A percentile compares a stretch with the other conserved stretches of the same genome.
Conservation (phyloP, 805 yeast genomes). For the Suhomyces emberorum region DNA sequence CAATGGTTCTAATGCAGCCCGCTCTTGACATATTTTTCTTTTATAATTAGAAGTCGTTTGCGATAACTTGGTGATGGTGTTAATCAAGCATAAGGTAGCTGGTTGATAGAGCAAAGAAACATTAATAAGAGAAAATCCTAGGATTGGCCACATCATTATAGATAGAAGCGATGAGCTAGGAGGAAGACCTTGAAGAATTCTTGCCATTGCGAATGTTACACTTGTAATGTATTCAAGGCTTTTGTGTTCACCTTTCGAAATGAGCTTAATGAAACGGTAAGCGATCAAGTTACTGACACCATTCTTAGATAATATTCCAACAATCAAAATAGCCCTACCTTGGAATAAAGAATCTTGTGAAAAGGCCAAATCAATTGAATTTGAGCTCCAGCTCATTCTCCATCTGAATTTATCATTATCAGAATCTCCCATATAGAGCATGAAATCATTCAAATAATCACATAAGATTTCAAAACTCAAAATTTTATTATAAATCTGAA, state of each 20-base stretch:
- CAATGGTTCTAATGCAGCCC: constrained; percentile 39
- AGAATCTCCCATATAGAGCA: constrained; percentile 45
- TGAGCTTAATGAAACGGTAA: constrained; percentile 26
- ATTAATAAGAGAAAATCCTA: constrained; percentile 29
- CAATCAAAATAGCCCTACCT: constrained; percentile 61
- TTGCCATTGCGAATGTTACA: constrained; percentile 43
- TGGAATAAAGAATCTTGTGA: constrained; percentile 55
- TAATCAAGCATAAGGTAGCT: constrained; percentile 27
- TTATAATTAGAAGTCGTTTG: constrained; percentile 14
- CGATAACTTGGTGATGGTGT: constrained; percentile 19
- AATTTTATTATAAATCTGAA: constrained; percentile 38
- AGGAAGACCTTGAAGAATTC: constrained; percentile 48
- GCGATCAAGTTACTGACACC: constrained; percentile 59
- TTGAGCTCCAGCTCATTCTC: constrained; percentile 64
- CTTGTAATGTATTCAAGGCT: constrained; percentile 34
- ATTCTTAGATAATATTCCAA: constrained; percentile 63
- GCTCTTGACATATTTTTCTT: constrained; percentile 27
- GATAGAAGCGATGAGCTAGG: constrained; percentile 44
- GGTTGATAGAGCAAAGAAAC: constrained; percentile 32
- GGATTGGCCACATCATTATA: constrained; percentile 47
- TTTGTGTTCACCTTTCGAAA: constrained; percentile 19
- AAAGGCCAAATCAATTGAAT: constrained; percentile 62
- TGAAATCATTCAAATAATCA: constrained; percentile 49
- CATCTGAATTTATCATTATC: constrained; percentile 48
- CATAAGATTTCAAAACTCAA: constrained; percentile 58